Evolutionary conservation across 139 green algal genomes (phyloP), one percentile per base, ranked within the genome.

Genomic region (Asterochloris sp.): DNA sequence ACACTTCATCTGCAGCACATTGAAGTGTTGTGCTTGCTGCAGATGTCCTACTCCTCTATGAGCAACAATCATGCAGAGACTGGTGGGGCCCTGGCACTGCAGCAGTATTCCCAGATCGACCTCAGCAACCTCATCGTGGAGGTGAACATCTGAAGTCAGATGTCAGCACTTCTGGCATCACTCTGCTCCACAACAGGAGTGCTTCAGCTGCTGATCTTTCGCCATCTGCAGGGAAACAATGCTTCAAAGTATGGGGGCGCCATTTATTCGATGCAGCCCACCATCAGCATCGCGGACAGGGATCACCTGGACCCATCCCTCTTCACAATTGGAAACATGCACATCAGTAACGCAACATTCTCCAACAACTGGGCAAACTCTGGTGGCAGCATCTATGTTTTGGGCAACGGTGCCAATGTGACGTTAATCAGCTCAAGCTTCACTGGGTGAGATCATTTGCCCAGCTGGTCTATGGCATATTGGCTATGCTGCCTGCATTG

Each of bases 351-450:
- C 14, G 76, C 68, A 10, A 80, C 67, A 61, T 69, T 80, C 60
- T n/a, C 76, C 0, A 24, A 69, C 11, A 80, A 80, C 23, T 24
- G 60, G 47, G 76, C 76, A 16, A 68, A 69, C 0, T n/a, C 38
- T n/a, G 76, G 76, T 1, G 76, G 76, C 76, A 69, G 76, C 76
- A 80, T 80, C n/a, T 80, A 80, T 61, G 60, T 80, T n/a, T 60
- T 62, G 38, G 76, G 76, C 19, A 80, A 80, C 69, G 76, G 76
- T 24, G 76, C 60, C 60, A 80, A 80, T n/a, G 60, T 80, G 8
- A 80, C 76, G 19, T n/a, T 62, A 17, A 10, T 69, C 47, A 80
- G 68, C 23, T 80, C 76, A 16, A 21, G 23, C 54, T 80, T 80
- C 68, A 62, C 60, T 26, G 68, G 76, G 76, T 80, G 60, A 60